Evolutionary conservation across 179 eudicot species (phyloP).

Genomic region (Actinidia polygama): DNA sequence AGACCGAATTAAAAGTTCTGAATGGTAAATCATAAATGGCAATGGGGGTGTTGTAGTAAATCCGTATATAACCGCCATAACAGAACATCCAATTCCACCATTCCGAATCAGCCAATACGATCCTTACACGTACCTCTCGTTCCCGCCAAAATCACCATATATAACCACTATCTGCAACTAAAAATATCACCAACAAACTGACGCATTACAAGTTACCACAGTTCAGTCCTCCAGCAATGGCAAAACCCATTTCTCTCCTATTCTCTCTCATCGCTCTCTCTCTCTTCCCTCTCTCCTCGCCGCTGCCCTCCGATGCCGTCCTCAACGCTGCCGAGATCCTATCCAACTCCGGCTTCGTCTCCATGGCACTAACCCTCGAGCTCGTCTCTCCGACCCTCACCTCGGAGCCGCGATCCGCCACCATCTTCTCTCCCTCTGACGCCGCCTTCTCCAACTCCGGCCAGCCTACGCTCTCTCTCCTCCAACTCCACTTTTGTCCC

Average conservation of each 20-base stretch:
- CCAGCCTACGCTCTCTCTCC: slow-evolving; percentile 65
- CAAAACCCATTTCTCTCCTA: neutral
- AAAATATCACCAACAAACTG: neutral
- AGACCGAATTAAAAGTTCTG: neutral
- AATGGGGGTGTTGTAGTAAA: neutral
- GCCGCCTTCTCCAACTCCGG: slow-evolving; percentile 48
- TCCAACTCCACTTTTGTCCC: slow-evolving; percentile 66
- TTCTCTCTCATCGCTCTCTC: slow-evolving; percentile 27
- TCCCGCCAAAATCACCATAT: neutral
- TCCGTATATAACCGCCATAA: neutral
- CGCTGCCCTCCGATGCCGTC: slow-evolving; percentile 32
- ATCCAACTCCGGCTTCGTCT: slow-evolving; percentile 54
- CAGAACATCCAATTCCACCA: neutral
- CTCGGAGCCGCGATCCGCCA: slow-evolving; percentile 38
- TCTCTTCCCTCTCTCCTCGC: slow-evolving; percentile 28
- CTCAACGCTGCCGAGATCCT: slow-evolving; percentile 54
- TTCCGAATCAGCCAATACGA: neutral
- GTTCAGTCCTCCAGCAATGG: slow-evolving; percentile 11
- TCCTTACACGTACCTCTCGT: neutral
- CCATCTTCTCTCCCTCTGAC: slow-evolving; percentile 74
- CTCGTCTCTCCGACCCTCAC: slow-evolving; percentile 40
- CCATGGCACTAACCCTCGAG: slow-evolving; percentile 67
- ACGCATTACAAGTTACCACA: neutral
- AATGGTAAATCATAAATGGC: neutral
- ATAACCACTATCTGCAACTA: neutral